Conservation (phyloP, 2,329 filamentous ascomycete species). For the Penicillium decumbens region DNA sequence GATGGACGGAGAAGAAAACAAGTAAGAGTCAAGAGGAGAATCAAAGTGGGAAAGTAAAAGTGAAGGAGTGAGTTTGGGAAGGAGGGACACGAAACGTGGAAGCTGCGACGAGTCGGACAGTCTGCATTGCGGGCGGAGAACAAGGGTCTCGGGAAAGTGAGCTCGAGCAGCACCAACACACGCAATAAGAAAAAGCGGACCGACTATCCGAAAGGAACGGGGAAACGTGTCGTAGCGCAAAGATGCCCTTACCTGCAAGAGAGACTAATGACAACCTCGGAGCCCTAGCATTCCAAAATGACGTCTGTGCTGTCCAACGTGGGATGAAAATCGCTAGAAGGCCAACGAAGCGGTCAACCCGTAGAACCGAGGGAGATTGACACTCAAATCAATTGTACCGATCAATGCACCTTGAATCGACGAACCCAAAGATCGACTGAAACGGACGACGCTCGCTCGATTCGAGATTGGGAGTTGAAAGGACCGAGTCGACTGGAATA, state of each 20-base stretch:
- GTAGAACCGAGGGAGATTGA: conserved; percentile 5
- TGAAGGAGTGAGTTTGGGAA: conserved; percentile 13
- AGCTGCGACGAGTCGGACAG: conserved; percentile 20
- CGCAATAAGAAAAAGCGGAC: conserved; percentile 4
- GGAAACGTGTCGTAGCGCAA: not conserved
- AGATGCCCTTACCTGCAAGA: conserved; percentile 24
- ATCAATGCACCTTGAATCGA: conserved; percentile 9
- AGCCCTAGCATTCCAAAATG: conserved; percentile 26
- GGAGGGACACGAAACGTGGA: conserved; percentile 16
- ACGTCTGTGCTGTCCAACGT: conserved; percentile 24
- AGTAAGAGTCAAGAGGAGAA: not conserved
- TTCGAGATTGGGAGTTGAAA: conserved; percentile 19
- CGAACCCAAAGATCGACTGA: conserved; percentile 16
- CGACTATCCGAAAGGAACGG: not conserved
- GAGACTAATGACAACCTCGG: conserved; percentile 18
- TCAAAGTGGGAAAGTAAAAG: not conserved
- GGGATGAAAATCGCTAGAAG: conserved; percentile 21
- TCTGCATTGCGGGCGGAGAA: conserved; percentile 7
- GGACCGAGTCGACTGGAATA: conserved; percentile 18
- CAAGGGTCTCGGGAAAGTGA: conserved; percentile 1
- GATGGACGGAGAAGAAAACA: conserved; percentile 5
- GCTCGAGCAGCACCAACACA: not conserved
- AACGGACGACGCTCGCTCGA: conserved; percentile 17
- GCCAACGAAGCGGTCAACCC: conserved; percentile 15
- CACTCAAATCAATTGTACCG: conserved; percentile 14